Conservation (phyloP, 2,329 filamentous ascomycete genomes). For the Coniochaeta sp. region DNA sequence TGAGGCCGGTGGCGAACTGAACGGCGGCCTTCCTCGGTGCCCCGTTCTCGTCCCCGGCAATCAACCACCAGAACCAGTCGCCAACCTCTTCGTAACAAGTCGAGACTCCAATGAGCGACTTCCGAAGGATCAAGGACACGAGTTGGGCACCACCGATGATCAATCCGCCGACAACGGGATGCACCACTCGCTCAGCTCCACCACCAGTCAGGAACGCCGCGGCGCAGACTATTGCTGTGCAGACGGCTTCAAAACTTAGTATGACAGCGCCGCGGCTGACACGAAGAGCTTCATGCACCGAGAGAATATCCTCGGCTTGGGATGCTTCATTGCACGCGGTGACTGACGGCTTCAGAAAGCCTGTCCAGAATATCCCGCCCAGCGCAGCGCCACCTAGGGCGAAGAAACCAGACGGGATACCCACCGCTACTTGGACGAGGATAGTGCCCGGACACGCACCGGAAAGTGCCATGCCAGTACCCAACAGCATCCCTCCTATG, state of each 20-base stretch:
- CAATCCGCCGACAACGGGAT: slow-evolving; percentile 45
- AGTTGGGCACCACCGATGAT: slow-evolving; percentile 50
- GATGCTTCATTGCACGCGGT: slow-evolving; percentile 10
- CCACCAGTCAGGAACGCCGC: slow-evolving; percentile 22
- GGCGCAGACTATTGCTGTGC: slow-evolving; percentile 27
- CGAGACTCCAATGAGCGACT: slow-evolving; percentile 50
- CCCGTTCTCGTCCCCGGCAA: slow-evolving; percentile 19
- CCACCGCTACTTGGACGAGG: slow-evolving; percentile 47
- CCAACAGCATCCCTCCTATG: slow-evolving; percentile 52
- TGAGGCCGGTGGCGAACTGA: slow-evolving; percentile 43
- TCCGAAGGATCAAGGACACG: slow-evolving; percentile 42
- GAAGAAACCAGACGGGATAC: slow-evolving; percentile 39
- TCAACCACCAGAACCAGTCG: slow-evolving; percentile 36
- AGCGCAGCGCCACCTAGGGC: slow-evolving; percentile 45
- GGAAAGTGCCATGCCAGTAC: slow-evolving; percentile 54
- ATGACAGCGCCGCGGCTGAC: slow-evolving; percentile 27
- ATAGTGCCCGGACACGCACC: slow-evolving; percentile 58
- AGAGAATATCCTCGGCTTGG: slow-evolving; percentile 12
- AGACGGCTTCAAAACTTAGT: slow-evolving; percentile 32
- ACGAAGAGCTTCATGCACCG: slow-evolving; percentile 29
- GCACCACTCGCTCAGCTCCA: slow-evolving; percentile 22
- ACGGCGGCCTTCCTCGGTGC: slow-evolving; percentile 30
- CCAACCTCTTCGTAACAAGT: slow-evolving; percentile 52
- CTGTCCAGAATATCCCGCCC: slow-evolving; percentile 46
- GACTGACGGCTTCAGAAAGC: slow-evolving; percentile 29